phyloP scores from a whole-genome alignment of 495 filamentous ascomycete genomes.

The Tuber aestivum region DNA sequence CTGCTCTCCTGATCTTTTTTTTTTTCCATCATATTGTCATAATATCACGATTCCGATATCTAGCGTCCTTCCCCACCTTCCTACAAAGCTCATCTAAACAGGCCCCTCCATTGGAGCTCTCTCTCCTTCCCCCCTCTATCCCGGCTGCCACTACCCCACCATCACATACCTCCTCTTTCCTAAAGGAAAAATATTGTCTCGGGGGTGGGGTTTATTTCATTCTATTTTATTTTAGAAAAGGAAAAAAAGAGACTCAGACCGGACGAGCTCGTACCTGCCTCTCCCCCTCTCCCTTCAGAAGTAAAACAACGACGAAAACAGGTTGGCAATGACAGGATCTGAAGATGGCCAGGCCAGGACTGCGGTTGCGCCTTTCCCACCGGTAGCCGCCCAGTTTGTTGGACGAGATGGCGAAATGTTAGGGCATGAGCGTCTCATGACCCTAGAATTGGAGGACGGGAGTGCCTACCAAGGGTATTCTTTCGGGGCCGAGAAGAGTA shows the following conservation, averaged over 20 bases:
- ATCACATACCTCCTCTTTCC: background rate
- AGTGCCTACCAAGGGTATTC: conserved; percentile 83
- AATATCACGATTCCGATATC: background rate
- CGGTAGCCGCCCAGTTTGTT: conserved; percentile 52
- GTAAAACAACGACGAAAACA: background rate
- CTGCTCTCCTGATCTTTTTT: background rate
- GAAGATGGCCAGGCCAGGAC: conserved; percentile 9
- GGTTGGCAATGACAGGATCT: conserved; percentile 19
- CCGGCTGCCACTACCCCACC: background rate
- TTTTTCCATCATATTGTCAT: too few species aligned
- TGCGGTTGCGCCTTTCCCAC: conserved; percentile 46
- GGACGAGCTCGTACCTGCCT: background rate
- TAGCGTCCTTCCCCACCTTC: background rate
- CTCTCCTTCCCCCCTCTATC: background rate
- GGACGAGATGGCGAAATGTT: conserved; percentile 37
- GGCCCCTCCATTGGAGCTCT: background rate
- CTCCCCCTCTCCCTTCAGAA: background rate
- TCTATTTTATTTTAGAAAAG: background rate
- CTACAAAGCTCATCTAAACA: background rate
- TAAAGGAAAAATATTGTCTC: background rate
- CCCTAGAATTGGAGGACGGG: conserved; percentile 86
- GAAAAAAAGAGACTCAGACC: background rate
- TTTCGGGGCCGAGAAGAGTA: conserved; percentile 86
- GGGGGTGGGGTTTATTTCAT: too few species aligned
- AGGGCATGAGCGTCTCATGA: conserved; percentile 57